Evolutionary conservation across 202 grass and related monocot species (phyloP).

Genomic region (Setaria italica): DNA sequence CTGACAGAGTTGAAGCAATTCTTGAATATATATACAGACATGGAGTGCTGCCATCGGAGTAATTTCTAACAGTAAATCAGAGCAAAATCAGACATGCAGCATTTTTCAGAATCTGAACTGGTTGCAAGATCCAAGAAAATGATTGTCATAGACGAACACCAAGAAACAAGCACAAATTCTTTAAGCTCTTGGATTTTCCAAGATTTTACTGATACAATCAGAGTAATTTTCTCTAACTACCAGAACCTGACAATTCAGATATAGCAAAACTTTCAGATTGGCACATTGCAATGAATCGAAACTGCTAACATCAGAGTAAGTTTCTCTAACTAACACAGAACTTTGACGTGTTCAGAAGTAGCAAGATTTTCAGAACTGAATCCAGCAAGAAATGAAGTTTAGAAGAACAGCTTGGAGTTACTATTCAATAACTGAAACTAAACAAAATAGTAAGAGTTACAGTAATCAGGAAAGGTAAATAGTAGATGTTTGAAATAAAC

Average conservation of each 20-base stretch:
- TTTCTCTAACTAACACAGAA: too few relatives aligned
- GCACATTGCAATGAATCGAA: too few relatives aligned
- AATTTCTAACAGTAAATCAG: not conserved
- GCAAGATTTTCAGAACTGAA: too few relatives aligned
- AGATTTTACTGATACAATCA: not conserved
- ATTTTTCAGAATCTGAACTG: not conserved
- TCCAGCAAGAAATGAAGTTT: too few relatives aligned
- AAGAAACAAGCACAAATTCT: not conserved
- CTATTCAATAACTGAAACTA: too few relatives aligned
- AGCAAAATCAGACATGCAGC: not conserved
- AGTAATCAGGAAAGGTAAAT: constrained; percentile 14
- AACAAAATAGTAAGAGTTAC: not conserved
- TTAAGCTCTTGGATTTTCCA: not conserved
- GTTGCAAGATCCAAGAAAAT: not conserved
- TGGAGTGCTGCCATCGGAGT: not conserved
- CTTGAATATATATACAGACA: not conserved
- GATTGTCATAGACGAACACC: not conserved
- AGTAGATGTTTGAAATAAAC: not conserved
- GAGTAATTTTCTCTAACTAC: too few relatives aligned
- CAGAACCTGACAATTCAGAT: too few relatives aligned
- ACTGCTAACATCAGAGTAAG: too few relatives aligned
- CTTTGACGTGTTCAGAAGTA: not conserved
- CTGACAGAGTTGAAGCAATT: not conserved
- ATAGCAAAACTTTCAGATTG: too few relatives aligned
- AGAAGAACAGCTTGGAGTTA: too few relatives aligned